phyloP scores from a whole-genome alignment of 1,284 basidiomycete genomes.

The Boletus mariae region DNA sequence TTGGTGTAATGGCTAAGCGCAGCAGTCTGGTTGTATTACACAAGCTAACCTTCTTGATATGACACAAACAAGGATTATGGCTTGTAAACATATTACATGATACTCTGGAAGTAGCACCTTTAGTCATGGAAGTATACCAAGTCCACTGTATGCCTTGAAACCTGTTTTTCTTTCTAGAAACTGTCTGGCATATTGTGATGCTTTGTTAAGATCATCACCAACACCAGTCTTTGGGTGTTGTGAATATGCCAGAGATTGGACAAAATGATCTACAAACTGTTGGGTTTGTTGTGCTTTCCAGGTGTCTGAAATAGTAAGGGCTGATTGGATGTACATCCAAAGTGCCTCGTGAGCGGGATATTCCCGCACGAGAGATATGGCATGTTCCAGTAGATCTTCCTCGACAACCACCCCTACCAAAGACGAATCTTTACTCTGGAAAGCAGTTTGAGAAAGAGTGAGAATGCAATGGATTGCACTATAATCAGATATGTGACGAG shows the following conservation, averaged over 20 bases:
- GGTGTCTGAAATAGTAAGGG: slow-evolving; percentile 1
- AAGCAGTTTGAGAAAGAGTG: slow-evolving; percentile 23
- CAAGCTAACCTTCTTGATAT: no score
- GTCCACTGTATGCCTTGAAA: neutral
- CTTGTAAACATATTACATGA: no score
- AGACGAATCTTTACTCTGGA: slow-evolving; percentile 2
- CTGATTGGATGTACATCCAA: slow-evolving; percentile 47
- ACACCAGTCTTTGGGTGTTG: neutral
- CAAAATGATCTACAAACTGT: slow-evolving; percentile 17
- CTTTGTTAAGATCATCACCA: neutral
- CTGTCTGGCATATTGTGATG: slow-evolving; percentile 8
- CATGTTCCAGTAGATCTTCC: slow-evolving; percentile 35
- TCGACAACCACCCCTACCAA: slow-evolving; percentile 2
- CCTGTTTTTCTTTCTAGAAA: slow-evolving; percentile 13
- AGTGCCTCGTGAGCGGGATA: slow-evolving; percentile 57
- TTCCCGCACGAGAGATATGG: slow-evolving; percentile 41
- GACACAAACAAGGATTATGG: no score
- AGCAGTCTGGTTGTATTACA: no score
- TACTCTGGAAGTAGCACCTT: neutral
- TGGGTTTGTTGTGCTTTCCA: slow-evolving; percentile 1
- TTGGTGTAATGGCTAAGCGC: no score
- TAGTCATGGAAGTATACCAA: neutral
- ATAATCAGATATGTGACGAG: slow-evolving; percentile 59
- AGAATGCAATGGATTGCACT: slow-evolving; percentile 55
- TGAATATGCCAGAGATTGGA: slow-evolving; percentile 14